Conservation (phyloP, 306 rosid genomes). For the Dicorynia guianensis region DNA sequence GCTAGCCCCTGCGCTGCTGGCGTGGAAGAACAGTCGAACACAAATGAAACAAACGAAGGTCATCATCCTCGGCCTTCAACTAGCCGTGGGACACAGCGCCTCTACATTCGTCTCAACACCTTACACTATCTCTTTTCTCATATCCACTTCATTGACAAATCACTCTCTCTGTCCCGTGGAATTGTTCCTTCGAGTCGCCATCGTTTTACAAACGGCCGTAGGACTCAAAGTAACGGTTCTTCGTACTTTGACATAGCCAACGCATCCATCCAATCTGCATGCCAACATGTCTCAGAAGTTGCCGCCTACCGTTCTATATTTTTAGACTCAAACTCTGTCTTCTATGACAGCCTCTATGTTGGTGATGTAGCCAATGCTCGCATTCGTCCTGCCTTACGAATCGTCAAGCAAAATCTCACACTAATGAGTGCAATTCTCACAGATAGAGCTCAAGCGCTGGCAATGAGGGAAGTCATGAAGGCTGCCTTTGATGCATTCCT, state of each 20-base stretch:
- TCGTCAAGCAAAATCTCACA: conserved; percentile 76
- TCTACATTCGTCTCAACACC: conserved; percentile 90
- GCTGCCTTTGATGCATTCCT: conserved; percentile 85
- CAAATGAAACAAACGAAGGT: conserved; percentile 56
- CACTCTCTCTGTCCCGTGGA: conserved; percentile 52
- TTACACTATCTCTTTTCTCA: conserved; percentile 67
- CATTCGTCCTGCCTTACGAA: conserved; percentile 75
- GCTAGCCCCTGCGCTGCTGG: conserved; percentile 67
- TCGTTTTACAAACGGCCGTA: conserved; percentile 42
- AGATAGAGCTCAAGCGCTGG: conserved; percentile 79
- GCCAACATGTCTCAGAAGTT: conserved; percentile 83
- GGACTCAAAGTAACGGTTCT: conserved; percentile 35
- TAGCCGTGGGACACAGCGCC: conserved; percentile 94
- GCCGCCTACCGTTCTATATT: conserved; percentile 89
- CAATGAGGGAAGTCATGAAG: conserved; percentile 86
- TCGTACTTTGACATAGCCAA: conserved; percentile 66
- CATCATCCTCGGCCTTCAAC: conserved; percentile 80
- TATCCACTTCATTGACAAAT: conserved; percentile 66
- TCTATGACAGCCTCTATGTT: conserved; percentile 75
- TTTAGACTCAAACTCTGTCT: conserved; percentile 77
- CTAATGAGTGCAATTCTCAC: conserved; percentile 69
- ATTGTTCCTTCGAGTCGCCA: conserved; percentile 48
- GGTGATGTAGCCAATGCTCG: conserved; percentile 70
- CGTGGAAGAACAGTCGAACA: conserved; percentile 45
- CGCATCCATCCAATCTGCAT: conserved; percentile 60